phyloP scores from a whole-genome alignment of 192 early-diverging fungal species.

The Dimargaris verticillata region DNA sequence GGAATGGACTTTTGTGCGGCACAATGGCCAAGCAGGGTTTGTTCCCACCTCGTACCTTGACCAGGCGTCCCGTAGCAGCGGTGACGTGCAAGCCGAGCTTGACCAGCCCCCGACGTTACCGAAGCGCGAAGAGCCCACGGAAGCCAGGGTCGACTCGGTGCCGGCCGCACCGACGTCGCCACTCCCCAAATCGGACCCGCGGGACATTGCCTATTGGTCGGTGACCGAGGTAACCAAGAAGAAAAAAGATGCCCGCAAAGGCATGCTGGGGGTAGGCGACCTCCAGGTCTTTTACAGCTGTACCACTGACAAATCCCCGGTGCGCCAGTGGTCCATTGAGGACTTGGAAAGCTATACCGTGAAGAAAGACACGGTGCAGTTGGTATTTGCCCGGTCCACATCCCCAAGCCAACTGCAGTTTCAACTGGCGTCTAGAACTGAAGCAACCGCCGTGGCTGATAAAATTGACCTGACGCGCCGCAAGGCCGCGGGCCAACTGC shows the following conservation, averaged over 20 bases:
- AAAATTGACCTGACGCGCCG: conserved; percentile 40
- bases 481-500: conserved; percentile 19
- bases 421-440: conserved; percentile 38
- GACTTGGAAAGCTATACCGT: conserved; percentile 40
- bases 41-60: conserved; percentile 80
- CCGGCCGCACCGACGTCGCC: conserved; percentile 8
- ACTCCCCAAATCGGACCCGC: not conserved
- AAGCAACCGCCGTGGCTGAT: conserved; percentile 46
- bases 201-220: conserved; percentile 4
- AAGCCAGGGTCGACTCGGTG: conserved; percentile 4
- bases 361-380: conserved; percentile 44
- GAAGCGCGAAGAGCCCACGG: conserved; percentile 1
- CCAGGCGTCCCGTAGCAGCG: conserved; percentile 11
- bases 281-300: conserved; percentile 39
- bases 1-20: conserved; percentile 84
- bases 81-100: not conserved
- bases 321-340: conserved; percentile 36
- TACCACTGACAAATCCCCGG: conserved; percentile 29
- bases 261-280: conserved; percentile 48
- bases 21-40: conserved; percentile 57
- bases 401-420: conserved; percentile 39
- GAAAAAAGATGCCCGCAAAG: conserved; percentile 54
- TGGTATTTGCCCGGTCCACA: conserved; percentile 39
- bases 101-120: not conserved
- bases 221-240: conserved; percentile 46